Conservation (phyloP, 1,284 basidiomycete genomes). For the Tilletia indica region DNA sequence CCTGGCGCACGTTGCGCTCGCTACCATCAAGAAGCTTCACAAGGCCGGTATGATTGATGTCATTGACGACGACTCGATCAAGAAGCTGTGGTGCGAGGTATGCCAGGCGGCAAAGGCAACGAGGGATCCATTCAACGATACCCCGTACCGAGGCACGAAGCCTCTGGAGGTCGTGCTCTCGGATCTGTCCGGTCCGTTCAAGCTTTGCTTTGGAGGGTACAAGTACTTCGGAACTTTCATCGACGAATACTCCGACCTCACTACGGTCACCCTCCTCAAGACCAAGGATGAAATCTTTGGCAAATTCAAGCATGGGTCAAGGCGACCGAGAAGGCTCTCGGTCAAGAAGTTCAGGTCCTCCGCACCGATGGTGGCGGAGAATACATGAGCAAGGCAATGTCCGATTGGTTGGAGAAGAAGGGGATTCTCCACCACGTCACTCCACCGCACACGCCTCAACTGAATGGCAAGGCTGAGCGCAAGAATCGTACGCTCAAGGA, state of each 20-base stretch:
- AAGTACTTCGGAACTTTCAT: background rate
- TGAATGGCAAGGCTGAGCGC: slow-evolving; percentile 18
- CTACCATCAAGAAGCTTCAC: too few relatives aligned
- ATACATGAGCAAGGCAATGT: background rate
- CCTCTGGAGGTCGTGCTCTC: background rate
- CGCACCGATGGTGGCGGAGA: background rate
- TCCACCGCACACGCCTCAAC: slow-evolving; percentile 17
- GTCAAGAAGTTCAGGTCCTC: background rate
- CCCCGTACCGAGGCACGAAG: background rate
- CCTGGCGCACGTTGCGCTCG: too few relatives aligned
- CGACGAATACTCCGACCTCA: background rate
- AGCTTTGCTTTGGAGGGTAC: background rate
- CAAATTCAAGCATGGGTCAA: slow-evolving; percentile 1
- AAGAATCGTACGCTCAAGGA: background rate
- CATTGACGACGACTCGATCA: too few relatives aligned
- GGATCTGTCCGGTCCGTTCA: slow-evolving; percentile 3
- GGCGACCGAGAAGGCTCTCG: background rate
- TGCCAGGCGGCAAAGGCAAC: background rate
- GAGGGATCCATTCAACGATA: background rate
- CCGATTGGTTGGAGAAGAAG: slow-evolving; percentile 2
- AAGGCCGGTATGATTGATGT: too few relatives aligned
- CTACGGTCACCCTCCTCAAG: background rate
- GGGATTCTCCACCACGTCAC: slow-evolving; percentile 15
- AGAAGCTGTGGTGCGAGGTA: background rate
- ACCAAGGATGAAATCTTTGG: slow-evolving; percentile 3